These are phyloP conservation scores for Allium sativum DNA, from an alignment of 106 monocot species.

Conservation along the genomic window DNA sequence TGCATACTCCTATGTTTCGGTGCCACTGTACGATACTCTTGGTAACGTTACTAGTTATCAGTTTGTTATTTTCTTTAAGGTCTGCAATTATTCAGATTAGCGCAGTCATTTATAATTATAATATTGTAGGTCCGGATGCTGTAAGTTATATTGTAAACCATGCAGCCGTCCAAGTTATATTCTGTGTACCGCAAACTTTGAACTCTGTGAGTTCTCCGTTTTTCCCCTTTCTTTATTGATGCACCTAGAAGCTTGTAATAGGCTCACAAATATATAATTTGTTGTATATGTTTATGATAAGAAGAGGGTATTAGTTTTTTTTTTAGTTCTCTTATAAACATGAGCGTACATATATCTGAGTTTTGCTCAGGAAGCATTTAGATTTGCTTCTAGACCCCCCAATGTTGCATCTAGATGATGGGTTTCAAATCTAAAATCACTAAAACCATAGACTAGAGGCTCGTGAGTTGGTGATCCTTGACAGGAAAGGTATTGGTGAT, in stretches of 20 bases:
- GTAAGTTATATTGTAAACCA: slow-evolving; percentile 84
- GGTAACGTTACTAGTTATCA: slow-evolving; percentile 32
- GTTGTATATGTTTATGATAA: background rate
- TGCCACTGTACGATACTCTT: slow-evolving; percentile 94
- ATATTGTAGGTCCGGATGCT: slow-evolving; percentile 89
- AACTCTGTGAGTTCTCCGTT: slow-evolving; percentile 48
- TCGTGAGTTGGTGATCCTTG: too few species aligned
- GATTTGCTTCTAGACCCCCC: too few species aligned
- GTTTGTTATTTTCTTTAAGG: background rate
- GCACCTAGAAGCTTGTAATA: background rate
- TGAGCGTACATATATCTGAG: too few species aligned
- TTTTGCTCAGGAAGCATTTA: too few species aligned
- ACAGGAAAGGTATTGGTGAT: too few species aligned
- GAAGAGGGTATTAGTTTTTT: background rate
- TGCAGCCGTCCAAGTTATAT: slow-evolving; percentile 68
- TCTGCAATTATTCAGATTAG: too few species aligned
- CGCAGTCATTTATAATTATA: too few species aligned
- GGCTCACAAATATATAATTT: background rate
- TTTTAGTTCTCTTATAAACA: background rate
- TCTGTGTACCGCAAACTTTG: slow-evolving; percentile 79
- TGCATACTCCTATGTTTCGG: slow-evolving; percentile 91
- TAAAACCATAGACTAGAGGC: too few species aligned
- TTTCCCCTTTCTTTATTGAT: background rate
- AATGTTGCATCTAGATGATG: too few species aligned
- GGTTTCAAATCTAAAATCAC: too few species aligned